Base-by-base conservation (phyloP, 257 asterid species). In the Primulina eburnea region DNA sequence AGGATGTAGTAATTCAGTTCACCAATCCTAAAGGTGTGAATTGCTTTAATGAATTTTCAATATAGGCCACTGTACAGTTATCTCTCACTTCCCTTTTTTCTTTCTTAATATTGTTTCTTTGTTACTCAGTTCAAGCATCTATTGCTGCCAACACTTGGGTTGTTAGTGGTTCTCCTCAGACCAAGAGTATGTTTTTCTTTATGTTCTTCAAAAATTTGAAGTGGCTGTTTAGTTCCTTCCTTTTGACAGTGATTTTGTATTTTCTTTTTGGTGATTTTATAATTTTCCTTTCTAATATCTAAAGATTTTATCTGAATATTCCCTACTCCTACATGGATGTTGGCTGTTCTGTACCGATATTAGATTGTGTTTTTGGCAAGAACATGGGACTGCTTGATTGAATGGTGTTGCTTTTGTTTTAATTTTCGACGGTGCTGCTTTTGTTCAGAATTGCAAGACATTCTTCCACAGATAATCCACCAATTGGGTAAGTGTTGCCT, bases 61-160 rank as follows among this genome's bases (percentile, higher is more conserved):
- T 20, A 52, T 55, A 64, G 4, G 33, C 9, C 2, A 7, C 16
- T 18, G 7, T 17, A 18, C 20, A 63, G 37, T 35, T 7, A 14
- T 40, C 32, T 12, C 5, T 8, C 40, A 6, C 17, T 12, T n/a
- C 9, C 12, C 57, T 32, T 63, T 3, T 24, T 4, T 43, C 69
- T 1, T 40, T 14, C 37, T 7, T 67, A 62, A 53, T 73, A 7
- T 59, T 26, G 17, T 20, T 67, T 60, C 3, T 28, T 18, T 40
- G 21, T 47, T 69, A 33, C 71, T 58, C 87, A 87, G 94, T 87
- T 79, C 89, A 85, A 83, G 94, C 94, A 56, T 85, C 90, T 18
- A 80, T 87, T 29, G 90, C 88, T 56, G 90, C 90, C 81, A 85
- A 87, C 83, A 87, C 94, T 38, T 87, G 94, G 89, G 90, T 85